phyloP scores from a whole-genome alignment of 805 yeast genomes.

The Hermanozyma aechmeae region DNA sequence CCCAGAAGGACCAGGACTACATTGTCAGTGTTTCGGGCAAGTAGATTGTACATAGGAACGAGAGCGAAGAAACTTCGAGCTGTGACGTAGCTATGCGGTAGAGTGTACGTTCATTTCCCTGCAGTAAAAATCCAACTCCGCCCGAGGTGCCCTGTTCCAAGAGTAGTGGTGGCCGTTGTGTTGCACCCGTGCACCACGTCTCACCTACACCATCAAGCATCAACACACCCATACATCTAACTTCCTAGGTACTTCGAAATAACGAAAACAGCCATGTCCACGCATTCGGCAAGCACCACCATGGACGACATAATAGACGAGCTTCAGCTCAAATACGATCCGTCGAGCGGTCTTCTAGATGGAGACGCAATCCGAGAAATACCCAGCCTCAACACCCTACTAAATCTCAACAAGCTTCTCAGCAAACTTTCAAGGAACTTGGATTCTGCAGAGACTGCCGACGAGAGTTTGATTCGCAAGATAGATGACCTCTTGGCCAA shows the following conservation, averaged over 20 bases:
- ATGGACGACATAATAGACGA: slow-evolving; percentile 45
- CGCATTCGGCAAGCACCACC: slow-evolving; percentile 28
- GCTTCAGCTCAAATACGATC: slow-evolving; percentile 46
- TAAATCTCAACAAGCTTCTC: slow-evolving; percentile 36
- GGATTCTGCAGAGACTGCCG: slow-evolving; percentile 21
- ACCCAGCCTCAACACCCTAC: slow-evolving; percentile 33
- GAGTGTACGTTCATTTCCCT: too few relatives aligned
- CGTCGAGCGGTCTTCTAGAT: slow-evolving; percentile 48
- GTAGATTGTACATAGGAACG: too few relatives aligned
- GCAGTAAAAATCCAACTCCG: too few relatives aligned
- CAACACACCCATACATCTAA: too few relatives aligned
- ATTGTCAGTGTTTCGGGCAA: too few relatives aligned
- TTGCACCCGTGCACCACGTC: slow-evolving; percentile 2
- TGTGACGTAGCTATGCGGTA: too few relatives aligned
- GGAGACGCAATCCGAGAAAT: slow-evolving; percentile 43
- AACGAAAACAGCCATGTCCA: background rate
- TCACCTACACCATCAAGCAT: too few relatives aligned
- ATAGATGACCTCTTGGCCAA: slow-evolving; percentile 11
- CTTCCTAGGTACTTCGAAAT: background rate
- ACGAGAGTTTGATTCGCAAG: slow-evolving; percentile 15
- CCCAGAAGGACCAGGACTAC: slow-evolving; percentile 23
- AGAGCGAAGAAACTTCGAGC: too few relatives aligned
- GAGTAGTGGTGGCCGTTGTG: too few relatives aligned
- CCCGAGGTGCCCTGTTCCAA: too few relatives aligned
- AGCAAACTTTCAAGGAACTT: slow-evolving; percentile 31